Evolutionary conservation across 352 stramenopile genomes (phyloP), one percentile per base, ranked within the genome.

Genomic region (Pythium vanterpoolii): DNA sequence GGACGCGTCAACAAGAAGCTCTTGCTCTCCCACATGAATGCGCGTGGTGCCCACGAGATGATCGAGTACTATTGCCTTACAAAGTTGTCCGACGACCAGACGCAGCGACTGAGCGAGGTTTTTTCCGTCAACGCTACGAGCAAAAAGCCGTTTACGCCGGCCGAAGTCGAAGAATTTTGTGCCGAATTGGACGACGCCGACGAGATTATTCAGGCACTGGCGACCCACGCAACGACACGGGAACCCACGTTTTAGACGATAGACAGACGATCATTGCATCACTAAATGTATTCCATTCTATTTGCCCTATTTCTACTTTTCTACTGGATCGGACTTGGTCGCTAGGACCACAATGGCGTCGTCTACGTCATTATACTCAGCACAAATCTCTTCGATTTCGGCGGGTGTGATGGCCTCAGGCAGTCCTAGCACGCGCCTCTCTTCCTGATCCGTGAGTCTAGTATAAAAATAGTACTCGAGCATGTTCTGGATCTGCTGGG

Each of bases 1-100:
- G 62, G 62, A 16, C 79, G 86, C 28, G 75, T 96, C 36, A 83
- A 95, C 56, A 78, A 83, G 64, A 83, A 73, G 56, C 33, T 91
- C 10, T 33, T 76, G 40, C 63, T 90, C 26, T 70, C 71, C 27
- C 71, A 72, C 59, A 77, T 86, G 51, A 56, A 62, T 19, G 49
- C 43, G 18, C 7, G 38, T 10, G 58, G 68, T 33, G 57, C 54
- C 10, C 43, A 58, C 18, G 40, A 71, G 16, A 77, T 81, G 69
- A 66, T 76, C 58, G 65, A 81, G 60, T 72, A 77, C 60, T 81
- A 74, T 36, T 79, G 62, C 44, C 30, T 56, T 16, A 50, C 31
- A 14, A 60, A 39, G 21, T 52, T 74, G 16, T 54, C 51, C 0
- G n/a, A 19, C 1, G 30, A 61, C 11, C 55, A 76, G 42, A 38